A percentile compares a stretch with the other conserved stretches of the same genome.
Evolutionary conservation across 805 yeast species (phyloP).

Genomic region (Lipomyces chichibuensis): DNA sequence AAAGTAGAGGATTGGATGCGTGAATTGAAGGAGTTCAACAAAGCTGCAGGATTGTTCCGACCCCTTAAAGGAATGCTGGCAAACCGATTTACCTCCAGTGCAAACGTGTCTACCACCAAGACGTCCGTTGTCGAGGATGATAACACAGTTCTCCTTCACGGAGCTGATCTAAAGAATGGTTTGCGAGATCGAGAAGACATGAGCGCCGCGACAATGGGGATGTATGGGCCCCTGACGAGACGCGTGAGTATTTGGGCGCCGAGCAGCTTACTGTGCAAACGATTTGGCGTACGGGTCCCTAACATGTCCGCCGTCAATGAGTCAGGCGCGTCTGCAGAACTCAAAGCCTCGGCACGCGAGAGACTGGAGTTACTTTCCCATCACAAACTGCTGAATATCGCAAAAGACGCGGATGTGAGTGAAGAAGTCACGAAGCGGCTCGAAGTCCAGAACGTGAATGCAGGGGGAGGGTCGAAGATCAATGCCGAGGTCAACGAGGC

Average conservation of each 20-base stretch:
- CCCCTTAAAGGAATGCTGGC: slow-evolving; percentile 40
- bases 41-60: slow-evolving; percentile 38
- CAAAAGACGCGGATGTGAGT: slow-evolving; percentile 18
- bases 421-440: background rate
- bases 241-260: slow-evolving; percentile 34
- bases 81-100: slow-evolving; percentile 34
- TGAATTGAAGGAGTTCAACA: slow-evolving; percentile 38
- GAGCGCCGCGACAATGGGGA: slow-evolving; percentile 36
- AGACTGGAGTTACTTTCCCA: slow-evolving; percentile 16
- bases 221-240: slow-evolving; percentile 39
- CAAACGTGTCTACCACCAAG: slow-evolving; percentile 2
- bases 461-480: slow-evolving; percentile 7
- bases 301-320: slow-evolving; percentile 1
- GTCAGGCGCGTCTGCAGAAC: background rate
- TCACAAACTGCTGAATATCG: slow-evolving; percentile 10
- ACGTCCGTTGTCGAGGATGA: slow-evolving; percentile 16
- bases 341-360: background rate
- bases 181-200: slow-evolving; percentile 9
- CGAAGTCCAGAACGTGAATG: slow-evolving; percentile 1
- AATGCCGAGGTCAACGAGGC: slow-evolving; percentile 34
- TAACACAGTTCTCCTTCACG: slow-evolving; percentile 2
- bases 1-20: slow-evolving; percentile 14
- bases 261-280: slow-evolving; percentile 38
- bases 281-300: slow-evolving; percentile 36
- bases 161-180: background rate